Percentiles rank a stretch among this genome's conserved stretches.
phyloP scores from a whole-genome alignment of 2,329 filamentous ascomycete genomes.

The Apiospora pterosperma region DNA sequence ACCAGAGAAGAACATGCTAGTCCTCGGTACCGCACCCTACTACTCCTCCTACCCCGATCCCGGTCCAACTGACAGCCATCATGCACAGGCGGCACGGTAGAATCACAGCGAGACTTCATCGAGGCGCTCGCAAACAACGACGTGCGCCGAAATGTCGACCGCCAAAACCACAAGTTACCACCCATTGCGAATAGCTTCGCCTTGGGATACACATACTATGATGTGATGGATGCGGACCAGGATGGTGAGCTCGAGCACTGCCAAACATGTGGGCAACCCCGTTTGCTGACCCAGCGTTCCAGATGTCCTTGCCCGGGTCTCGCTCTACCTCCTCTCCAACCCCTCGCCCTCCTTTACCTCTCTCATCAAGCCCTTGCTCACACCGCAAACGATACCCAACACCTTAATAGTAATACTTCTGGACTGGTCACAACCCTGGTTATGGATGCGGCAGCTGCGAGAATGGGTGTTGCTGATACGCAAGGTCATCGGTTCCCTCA shows the following conservation, averaged over 20 bases:
- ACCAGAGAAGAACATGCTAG: slow-evolving; percentile 86
- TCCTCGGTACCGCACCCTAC: slow-evolving; percentile 61
- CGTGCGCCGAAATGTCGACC: slow-evolving; percentile 49
- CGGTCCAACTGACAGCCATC: slow-evolving; percentile 19
- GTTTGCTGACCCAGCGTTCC: slow-evolving; percentile 1
- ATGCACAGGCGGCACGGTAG: slow-evolving; percentile 68
- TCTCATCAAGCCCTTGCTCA: slow-evolving; percentile 80
- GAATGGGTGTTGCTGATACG: slow-evolving; percentile 86
- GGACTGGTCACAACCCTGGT: slow-evolving; percentile 92
- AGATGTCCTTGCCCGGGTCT: slow-evolving; percentile 89
- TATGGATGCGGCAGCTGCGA: slow-evolving; percentile 84
- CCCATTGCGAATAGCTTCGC: slow-evolving; percentile 91
- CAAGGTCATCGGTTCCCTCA: slow-evolving; percentile 70
- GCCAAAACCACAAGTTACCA: slow-evolving; percentile 57
- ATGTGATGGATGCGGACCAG: slow-evolving; percentile 89
- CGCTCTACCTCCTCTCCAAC: slow-evolving; percentile 82
- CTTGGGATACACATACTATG: slow-evolving; percentile 90
- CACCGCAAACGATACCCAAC: slow-evolving; percentile 77
- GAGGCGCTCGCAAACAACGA: slow-evolving; percentile 59
- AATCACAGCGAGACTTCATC: slow-evolving; percentile 81
- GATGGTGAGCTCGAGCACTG: slow-evolving; percentile 58
- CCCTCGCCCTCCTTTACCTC: slow-evolving; percentile 80
- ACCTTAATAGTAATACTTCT: slow-evolving; percentile 88
- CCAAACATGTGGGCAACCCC: slow-evolving; percentile 55
- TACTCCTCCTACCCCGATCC: not conserved